Percentiles rank a stretch among this genome's conserved stretches.
Evolutionary conservation across 2,329 filamentous ascomycete genomes (phyloP).

Genomic region (Metarhizium album): DNA sequence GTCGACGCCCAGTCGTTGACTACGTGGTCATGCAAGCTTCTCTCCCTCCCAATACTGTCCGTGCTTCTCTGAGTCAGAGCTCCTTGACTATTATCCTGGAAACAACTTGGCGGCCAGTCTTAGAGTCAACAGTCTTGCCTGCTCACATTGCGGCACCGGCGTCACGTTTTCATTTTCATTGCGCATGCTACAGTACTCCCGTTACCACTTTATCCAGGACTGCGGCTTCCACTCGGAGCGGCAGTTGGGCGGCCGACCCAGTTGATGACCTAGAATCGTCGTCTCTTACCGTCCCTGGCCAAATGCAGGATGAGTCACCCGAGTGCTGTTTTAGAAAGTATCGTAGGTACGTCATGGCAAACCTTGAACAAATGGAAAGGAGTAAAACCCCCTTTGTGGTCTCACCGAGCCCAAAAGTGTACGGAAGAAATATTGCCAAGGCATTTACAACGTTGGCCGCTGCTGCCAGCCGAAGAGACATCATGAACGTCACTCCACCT

Average conservation of each 20-base stretch:
- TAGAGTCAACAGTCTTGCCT: background rate
- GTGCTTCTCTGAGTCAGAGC: constrained; percentile 1
- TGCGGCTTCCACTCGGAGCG: too few species aligned
- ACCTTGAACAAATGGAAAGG: background rate
- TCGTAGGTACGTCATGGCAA: background rate
- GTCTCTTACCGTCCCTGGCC: too few species aligned
- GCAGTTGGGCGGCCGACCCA: too few species aligned
- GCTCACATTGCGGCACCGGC: too few species aligned
- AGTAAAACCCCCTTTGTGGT: background rate
- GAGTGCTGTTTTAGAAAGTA: too few species aligned
- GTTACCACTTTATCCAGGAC: too few species aligned
- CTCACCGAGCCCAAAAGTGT: background rate
- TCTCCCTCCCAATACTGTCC: background rate
- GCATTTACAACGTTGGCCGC: background rate
- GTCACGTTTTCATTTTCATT: too few species aligned
- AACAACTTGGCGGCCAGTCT: background rate
- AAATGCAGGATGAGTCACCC: too few species aligned
- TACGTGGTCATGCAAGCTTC: constrained; percentile 1
- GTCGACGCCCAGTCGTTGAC: constrained; percentile 2
- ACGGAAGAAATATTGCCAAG: background rate
- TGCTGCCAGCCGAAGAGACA: background rate
- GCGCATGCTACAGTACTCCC: too few species aligned
- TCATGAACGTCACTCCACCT: background rate
- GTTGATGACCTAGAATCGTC: too few species aligned
- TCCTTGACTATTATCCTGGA: background rate